Conservation (phyloP, 2,329 filamentous ascomycete species). For the Trichoderma afroharzianum region DNA sequence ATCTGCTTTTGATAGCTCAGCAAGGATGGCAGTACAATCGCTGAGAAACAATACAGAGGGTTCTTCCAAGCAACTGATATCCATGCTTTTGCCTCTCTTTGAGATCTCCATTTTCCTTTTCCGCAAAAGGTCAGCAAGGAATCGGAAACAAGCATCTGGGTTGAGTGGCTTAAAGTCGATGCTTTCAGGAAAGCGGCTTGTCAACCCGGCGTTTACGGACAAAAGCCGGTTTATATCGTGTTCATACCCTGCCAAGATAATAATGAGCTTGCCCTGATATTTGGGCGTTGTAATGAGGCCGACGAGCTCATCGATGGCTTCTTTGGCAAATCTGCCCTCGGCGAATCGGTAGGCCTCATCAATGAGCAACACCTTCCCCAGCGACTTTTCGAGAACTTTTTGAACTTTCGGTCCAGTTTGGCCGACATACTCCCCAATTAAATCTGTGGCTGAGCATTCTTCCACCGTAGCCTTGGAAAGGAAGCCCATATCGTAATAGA, state of each 20-base stretch:
- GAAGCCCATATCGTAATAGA: constrained; percentile 73
- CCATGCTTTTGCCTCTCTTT: constrained; percentile 21
- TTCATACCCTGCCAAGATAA: constrained; percentile 68
- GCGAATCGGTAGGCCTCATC: constrained; percentile 67
- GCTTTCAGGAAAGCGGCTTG: constrained; percentile 61
- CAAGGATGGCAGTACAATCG: constrained; percentile 32
- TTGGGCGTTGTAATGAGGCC: constrained; percentile 51
- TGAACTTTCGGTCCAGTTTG: constrained; percentile 67
- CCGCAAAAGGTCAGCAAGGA: constrained; percentile 38
- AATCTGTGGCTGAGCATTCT: constrained; percentile 64
- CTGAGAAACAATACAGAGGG: constrained; percentile 14
- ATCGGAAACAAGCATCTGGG: constrained; percentile 37
- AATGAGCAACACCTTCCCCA: constrained; percentile 66
- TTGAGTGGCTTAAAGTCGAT: constrained; percentile 52
- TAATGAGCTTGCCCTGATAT: constrained; percentile 58
- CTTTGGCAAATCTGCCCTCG: constrained; percentile 54
- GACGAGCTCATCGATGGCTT: constrained; percentile 53
- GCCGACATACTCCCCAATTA: constrained; percentile 66
- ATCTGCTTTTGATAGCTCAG: constrained; percentile 37
- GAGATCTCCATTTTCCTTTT: constrained; percentile 26
- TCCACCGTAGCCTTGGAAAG: constrained; percentile 57
- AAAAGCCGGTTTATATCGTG: constrained; percentile 62
- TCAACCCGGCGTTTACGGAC: constrained; percentile 58
- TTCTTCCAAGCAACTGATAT: constrained; percentile 27
- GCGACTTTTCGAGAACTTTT: constrained; percentile 52